Evolutionary conservation across 2,329 filamentous ascomycete species (phyloP).

Genomic region (Nigrospora osmanthi): DNA sequence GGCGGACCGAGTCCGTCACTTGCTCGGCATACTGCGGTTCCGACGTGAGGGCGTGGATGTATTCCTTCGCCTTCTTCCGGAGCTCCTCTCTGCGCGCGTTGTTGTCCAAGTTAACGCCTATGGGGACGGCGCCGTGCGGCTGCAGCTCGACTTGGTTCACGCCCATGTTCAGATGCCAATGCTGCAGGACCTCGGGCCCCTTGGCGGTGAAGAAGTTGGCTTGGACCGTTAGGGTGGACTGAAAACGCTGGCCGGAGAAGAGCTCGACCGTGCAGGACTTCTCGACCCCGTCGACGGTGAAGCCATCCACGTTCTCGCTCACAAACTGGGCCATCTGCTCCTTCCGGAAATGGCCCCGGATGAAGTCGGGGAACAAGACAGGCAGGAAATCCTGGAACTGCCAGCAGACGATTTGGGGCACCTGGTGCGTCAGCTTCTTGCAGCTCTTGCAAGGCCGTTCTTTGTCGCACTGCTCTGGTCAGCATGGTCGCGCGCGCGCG

Average conservation of each 20-base stretch:
- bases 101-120: constrained; percentile 39
- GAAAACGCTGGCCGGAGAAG: constrained; percentile 37
- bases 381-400: constrained; percentile 48
- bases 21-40: constrained; percentile 42
- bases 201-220: constrained; percentile 46
- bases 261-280: constrained; percentile 36
- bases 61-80: constrained; percentile 37
- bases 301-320: constrained; percentile 38
- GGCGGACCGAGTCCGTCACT: constrained; percentile 37
- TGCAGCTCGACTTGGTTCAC: constrained; percentile 31
- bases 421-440: constrained; percentile 38
- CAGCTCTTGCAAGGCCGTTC: constrained; percentile 50
- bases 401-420: constrained; percentile 51
- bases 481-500: not conserved
- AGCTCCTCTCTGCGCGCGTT: constrained; percentile 34
- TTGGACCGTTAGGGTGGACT: constrained; percentile 34
- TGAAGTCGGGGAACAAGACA: constrained; percentile 43
- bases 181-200: constrained; percentile 37
- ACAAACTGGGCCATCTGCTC: constrained; percentile 42
- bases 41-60: constrained; percentile 37
- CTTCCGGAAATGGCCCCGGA: constrained; percentile 41
- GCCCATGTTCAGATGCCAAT: constrained; percentile 38
- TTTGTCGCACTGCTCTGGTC: constrained; percentile 33
- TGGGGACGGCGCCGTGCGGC: constrained; percentile 35
- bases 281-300: constrained; percentile 31